A percentile compares a stretch with the other conserved stretches of the same genome.
These are phyloP conservation scores for Caloboletus firmus DNA, from an alignment of 1,284 basidiomycete species.

Conservation along the genomic window DNA sequence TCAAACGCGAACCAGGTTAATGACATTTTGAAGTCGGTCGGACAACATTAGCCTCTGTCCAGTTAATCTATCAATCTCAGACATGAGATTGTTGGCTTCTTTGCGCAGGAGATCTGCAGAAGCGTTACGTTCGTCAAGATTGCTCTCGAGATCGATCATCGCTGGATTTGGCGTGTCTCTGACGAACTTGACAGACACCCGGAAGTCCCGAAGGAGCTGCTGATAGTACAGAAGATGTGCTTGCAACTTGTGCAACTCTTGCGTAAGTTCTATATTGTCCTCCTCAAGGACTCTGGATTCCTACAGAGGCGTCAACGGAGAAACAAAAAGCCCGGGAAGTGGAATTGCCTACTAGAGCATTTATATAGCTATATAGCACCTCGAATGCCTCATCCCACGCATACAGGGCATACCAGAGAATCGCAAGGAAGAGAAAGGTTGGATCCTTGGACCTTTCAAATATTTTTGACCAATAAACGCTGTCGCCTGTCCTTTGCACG, in stretches of 20 bases:
- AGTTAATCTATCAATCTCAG: slow-evolving; percentile 48
- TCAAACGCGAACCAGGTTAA: slow-evolving; percentile 39
- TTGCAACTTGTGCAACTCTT: slow-evolving; percentile 51
- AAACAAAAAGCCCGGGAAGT: background rate
- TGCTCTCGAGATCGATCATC: slow-evolving; percentile 28
- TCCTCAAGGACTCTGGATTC: slow-evolving; percentile 43
- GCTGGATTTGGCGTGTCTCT: slow-evolving; percentile 45
- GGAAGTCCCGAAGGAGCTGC: slow-evolving; percentile 53
- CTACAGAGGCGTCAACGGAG: slow-evolving; percentile 25
- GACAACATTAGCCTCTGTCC: slow-evolving; percentile 45
- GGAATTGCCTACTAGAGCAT: slow-evolving; percentile 38
- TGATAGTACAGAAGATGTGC: slow-evolving; percentile 55
- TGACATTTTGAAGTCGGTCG: slow-evolving; percentile 51
- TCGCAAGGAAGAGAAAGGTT: slow-evolving; percentile 52
- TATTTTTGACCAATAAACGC: slow-evolving; percentile 57
- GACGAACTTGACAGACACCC: slow-evolving; percentile 49
- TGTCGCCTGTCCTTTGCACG: slow-evolving; percentile 38
- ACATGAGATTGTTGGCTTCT: slow-evolving; percentile 45
- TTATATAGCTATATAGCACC: slow-evolving; percentile 48
- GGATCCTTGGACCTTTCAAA: slow-evolving; percentile 48
- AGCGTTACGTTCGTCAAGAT: slow-evolving; percentile 7
- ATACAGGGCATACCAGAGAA: slow-evolving; percentile 58
- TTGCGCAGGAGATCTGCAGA: slow-evolving; percentile 37
- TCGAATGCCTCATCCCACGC: slow-evolving; percentile 60
- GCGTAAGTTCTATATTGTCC: slow-evolving; percentile 42